Evolutionary conservation across 768 basidiomycete species (phyloP), one percentile per base, ranked within the genome.

Genomic region (Pleurotus cornucopiae): DNA sequence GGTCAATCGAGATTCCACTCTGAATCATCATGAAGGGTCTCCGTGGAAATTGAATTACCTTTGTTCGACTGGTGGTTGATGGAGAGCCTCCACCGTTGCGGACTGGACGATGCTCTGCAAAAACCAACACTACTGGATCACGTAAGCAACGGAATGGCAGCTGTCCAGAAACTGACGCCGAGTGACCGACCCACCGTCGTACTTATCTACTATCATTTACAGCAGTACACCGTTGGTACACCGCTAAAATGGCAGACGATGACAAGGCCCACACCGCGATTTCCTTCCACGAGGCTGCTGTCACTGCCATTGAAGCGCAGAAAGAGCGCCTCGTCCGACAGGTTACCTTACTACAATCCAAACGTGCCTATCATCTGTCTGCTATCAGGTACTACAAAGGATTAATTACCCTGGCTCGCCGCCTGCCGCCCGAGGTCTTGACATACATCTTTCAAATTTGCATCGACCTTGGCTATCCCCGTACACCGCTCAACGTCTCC

Each of bases 1-100:
- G 88, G 82, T 91, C 78, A 75, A 81, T 88, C 69, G 72, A 86
- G 91, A 75, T 85, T 90, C 91, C 91, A 93, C 91, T 93, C 91
- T 89, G 86, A 88, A 82, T 93, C 89, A 92, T 93, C 16, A 47
- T 18, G 18, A 18, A 18, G 37, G 41, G 16, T 34, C 14, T 18
- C 9, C 14, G 34, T 34, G 23, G 34, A 16, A 18, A 41, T 39
- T 12, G 12, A 53, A 26, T 53, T 53, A 53, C 51, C 51, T 53
- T 30, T 34, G 16, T n/a, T 47, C 20, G 6, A 20, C 20, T 47
- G 13, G 12, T 16, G 46, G 16, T 18, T 14, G 13, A 14, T 13
- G 13, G 46, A 18, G 20, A 34, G 30, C 26, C 20, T 21, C 16
- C 7, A 16, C 16, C 6, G 48, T 49, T 30, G 34, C n/a, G 48